These are phyloP conservation scores for Nitzschia sp. DNA, from an alignment of 108 stramenopile genomes.

Conservation along the genomic window DNA sequence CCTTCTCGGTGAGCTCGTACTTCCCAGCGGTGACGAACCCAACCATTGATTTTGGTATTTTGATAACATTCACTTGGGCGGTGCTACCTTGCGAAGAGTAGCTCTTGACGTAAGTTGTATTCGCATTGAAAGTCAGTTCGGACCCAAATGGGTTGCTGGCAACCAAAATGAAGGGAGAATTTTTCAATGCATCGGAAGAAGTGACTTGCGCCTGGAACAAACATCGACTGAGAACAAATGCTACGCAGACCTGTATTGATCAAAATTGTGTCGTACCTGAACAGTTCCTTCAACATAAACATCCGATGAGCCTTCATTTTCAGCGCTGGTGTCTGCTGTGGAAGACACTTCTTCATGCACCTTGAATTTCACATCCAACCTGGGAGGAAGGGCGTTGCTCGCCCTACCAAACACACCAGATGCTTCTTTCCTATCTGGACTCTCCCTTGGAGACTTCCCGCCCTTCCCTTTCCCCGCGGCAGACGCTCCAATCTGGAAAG, in stretches of 20 bases:
- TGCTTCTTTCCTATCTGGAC: background rate
- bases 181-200: constrained; percentile 58
- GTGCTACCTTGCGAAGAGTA: constrained; percentile 6
- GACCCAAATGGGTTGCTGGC: background rate
- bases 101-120: constrained; percentile 38
- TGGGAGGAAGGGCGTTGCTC: constrained; percentile 44
- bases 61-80: constrained; percentile 33
- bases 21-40: constrained; percentile 42
- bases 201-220: constrained; percentile 50
- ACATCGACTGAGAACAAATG: background rate
- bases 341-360: constrained; percentile 70
- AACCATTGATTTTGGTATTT: constrained; percentile 56
- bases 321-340: constrained; percentile 22
- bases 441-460: background rate
- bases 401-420: background rate
- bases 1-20: constrained; percentile 43
- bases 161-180: constrained; percentile 49
- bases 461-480: background rate
- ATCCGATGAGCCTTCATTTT: constrained; percentile 47
- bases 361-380: constrained; percentile 50
- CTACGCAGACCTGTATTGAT: background rate
- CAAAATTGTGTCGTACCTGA: constrained; percentile 29
- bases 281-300: constrained; percentile 61
- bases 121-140: constrained; percentile 21
- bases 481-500: constrained; percentile 27